phyloP scores from a whole-genome alignment of 2,329 filamentous ascomycete genomes.

The Hypoxylon sp. region DNA sequence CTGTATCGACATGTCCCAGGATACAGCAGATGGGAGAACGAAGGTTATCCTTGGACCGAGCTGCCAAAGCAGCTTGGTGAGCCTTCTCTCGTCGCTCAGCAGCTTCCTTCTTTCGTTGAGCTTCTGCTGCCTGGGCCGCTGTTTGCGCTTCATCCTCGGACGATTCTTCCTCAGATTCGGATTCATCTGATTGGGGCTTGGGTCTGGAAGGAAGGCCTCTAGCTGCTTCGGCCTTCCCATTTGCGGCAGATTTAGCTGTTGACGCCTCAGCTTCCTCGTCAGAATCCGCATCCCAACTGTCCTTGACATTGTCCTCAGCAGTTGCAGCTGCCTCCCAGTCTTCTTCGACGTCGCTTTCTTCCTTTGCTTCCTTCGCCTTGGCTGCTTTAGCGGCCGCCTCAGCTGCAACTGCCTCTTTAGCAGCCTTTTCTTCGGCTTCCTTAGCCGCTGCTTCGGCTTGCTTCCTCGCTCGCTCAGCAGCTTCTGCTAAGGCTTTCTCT shows the following conservation, averaged over 20 bases:
- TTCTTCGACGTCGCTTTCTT: constrained; percentile 76
- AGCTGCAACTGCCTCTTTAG: constrained; percentile 69
- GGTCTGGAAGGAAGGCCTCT: constrained; percentile 54
- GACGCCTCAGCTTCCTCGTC: constrained; percentile 79
- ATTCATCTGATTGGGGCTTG: constrained; percentile 60
- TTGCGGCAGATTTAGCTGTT: constrained; percentile 44
- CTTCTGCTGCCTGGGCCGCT: constrained; percentile 80
- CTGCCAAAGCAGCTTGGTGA: constrained; percentile 91
- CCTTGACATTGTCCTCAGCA: constrained; percentile 85
- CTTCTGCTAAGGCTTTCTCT: constrained; percentile 83
- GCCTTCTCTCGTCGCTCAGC: constrained; percentile 90
- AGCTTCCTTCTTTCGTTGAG: constrained; percentile 87
- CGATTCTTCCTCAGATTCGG: constrained; percentile 72
- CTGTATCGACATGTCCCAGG: constrained; percentile 99
- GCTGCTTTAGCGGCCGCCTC: constrained; percentile 69
- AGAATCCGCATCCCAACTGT: constrained; percentile 92
- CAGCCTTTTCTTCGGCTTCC: constrained; percentile 73
- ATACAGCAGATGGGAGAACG: constrained; percentile 99
- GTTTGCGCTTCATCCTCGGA: constrained; percentile 81
- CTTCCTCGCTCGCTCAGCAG: constrained; percentile 77
- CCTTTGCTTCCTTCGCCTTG: constrained; percentile 70
- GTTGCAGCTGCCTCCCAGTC: constrained; percentile 92
- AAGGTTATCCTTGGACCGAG: constrained; percentile 92
- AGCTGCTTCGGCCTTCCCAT: constrained; percentile 46
- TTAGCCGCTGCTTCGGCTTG: constrained; percentile 78